Conservation (phyloP, 345 rosid genomes). For the Xanthoceras sorbifolium region DNA sequence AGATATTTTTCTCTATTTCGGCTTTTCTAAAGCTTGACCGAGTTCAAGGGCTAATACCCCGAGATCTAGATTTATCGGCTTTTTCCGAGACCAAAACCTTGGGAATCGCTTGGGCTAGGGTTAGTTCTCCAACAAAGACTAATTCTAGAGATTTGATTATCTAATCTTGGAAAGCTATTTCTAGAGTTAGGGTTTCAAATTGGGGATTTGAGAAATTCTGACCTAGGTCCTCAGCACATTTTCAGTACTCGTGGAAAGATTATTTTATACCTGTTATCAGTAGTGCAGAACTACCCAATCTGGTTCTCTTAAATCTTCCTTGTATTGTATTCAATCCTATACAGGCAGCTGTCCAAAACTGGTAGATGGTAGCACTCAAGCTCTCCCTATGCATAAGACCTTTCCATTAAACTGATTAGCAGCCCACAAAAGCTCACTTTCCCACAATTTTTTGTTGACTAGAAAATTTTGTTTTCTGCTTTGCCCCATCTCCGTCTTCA, state of each 20-base stretch:
- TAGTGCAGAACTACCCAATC: neutral
- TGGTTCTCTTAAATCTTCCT: neutral
- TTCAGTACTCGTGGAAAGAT: neutral
- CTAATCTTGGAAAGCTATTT: no score
- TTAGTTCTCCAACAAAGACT: no score
- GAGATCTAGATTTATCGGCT: no score
- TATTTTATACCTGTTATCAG: neutral
- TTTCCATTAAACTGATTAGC: neutral
- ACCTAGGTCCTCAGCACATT: no score
- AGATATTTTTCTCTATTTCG: no score
- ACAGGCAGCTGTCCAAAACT: neutral
- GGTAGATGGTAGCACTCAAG: neutral
- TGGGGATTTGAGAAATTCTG: no score
- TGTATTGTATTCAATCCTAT: neutral
- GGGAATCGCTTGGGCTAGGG: no score
- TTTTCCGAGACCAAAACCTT: no score
- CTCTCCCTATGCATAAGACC: neutral
- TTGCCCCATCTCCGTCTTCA: neutral
- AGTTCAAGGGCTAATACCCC: no score
- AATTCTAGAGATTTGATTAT: no score
- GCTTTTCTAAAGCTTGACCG: no score
- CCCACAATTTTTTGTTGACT: neutral
- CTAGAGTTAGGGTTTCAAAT: no score
- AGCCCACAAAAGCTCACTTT: neutral
- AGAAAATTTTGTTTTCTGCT: neutral